Percentiles rank a stretch among this genome's conserved stretches.
phyloP scores from a whole-genome alignment of 768 basidiomycete species.

The Antrodiella citrinella region DNA sequence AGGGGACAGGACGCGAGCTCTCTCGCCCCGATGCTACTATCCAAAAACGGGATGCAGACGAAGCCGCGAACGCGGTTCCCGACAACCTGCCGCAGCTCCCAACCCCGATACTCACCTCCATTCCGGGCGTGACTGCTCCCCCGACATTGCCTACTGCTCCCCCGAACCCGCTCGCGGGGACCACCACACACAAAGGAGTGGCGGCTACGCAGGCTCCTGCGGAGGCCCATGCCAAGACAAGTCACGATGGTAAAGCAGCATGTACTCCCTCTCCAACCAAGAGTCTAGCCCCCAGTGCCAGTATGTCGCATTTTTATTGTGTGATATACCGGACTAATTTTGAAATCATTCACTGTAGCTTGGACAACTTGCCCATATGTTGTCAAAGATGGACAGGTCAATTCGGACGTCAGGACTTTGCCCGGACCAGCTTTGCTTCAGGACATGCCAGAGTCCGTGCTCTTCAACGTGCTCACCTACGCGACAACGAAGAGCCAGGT shows the following conservation, averaged over 20 bases:
- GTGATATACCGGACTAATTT: background rate
- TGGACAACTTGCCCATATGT: conserved; percentile 40
- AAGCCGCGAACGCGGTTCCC: background rate
- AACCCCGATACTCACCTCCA: background rate
- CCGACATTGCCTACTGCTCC: conserved; percentile 3
- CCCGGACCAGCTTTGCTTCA: conserved; percentile 28
- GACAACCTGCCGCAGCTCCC: background rate
- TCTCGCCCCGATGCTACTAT: background rate
- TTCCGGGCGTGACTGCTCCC: conserved; percentile 1
- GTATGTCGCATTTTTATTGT: conserved; percentile 26
- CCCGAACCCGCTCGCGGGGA: background rate
- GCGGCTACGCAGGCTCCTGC: conserved; percentile 25
- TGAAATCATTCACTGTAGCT: conserved; percentile 15
- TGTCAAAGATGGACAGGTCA: conserved; percentile 43
- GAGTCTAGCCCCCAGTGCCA: conserved; percentile 40
- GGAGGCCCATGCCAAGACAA: conserved; percentile 18
- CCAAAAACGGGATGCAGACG: background rate
- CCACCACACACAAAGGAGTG: conserved; percentile 9
- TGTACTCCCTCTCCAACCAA: conserved; percentile 46
- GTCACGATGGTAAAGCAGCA: conserved; percentile 17
- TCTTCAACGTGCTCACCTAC: conserved; percentile 39
- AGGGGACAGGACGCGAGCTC: background rate
- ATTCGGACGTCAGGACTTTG: conserved; percentile 45
- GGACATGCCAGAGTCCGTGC: conserved; percentile 33
- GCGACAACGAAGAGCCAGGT: conserved; percentile 24